A percentile compares a stretch with the other conserved stretches of the same genome.
These are phyloP conservation scores for Vaccinium darrowii DNA, from an alignment of 148 eudicot species.

Conservation along the genomic window DNA sequence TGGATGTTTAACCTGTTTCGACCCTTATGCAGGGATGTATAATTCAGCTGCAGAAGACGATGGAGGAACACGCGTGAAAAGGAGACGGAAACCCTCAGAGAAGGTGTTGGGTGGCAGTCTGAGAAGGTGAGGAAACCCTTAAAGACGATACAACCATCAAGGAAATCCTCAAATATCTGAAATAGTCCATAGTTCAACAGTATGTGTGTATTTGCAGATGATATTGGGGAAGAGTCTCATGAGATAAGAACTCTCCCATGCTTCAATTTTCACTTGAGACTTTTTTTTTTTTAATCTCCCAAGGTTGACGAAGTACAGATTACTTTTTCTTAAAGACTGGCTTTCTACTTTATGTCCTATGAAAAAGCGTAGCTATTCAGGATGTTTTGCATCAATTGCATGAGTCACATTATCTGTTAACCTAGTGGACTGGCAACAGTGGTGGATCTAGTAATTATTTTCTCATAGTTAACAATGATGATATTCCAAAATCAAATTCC, in stretches of 20 bases:
- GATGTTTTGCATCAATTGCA: neutral
- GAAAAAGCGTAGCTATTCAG: neutral
- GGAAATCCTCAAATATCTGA: conserved; percentile 31
- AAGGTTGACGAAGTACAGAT: neutral
- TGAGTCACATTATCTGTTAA: neutral
- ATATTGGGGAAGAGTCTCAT: conserved; percentile 25
- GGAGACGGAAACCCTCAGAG: conserved; percentile 83
- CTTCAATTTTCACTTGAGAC: conserved; percentile 4
- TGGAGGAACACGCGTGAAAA: conserved; percentile 54
- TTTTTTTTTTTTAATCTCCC: neutral
- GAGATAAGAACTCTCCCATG: neutral
- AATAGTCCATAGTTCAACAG: conserved; percentile 21
- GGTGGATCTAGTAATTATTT: neutral
- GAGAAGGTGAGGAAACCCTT: conserved; percentile 62
- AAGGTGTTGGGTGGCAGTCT: conserved; percentile 64
- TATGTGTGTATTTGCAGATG: conserved; percentile 24
- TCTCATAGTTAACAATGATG: neutral
- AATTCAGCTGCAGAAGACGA: conserved; percentile 69
- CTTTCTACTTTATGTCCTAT: neutral
- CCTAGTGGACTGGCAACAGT: neutral
- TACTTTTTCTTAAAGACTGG: neutral
- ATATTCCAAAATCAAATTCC: neutral
- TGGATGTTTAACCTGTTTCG: neutral
- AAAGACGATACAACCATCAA: conserved; percentile 35
- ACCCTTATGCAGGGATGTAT: conserved; percentile 43